Conservation (phyloP, 495 filamentous ascomycete genomes). For the Xylaria acuta region DNA sequence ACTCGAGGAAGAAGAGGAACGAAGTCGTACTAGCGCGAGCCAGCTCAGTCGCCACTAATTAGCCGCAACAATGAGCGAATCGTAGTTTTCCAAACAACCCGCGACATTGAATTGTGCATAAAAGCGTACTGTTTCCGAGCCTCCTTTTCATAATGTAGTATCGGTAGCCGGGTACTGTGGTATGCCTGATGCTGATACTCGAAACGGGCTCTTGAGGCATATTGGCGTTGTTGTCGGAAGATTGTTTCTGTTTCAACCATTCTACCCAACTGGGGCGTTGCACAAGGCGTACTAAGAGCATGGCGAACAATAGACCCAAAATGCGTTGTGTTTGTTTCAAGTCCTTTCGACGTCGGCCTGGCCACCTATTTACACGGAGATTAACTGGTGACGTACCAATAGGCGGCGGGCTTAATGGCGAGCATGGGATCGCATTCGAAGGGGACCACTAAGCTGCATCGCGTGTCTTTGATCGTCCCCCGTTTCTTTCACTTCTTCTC, state of each 20-base stretch:
- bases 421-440: slow-evolving; percentile 29
- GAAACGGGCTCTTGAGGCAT: slow-evolving; percentile 3
- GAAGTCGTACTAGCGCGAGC: slow-evolving; percentile 64
- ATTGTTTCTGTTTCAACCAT: slow-evolving; percentile 25
- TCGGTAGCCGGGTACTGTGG: not conserved
- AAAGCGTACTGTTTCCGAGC: not conserved
- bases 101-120: slow-evolving; percentile 16
- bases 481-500: slow-evolving; percentile 11
- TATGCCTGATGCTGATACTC: not conserved
- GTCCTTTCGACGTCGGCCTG: slow-evolving; percentile 14
- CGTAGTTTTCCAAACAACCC: not conserved
- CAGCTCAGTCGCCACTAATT: slow-evolving; percentile 51
- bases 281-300: slow-evolving; percentile 29
- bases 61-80: not conserved
- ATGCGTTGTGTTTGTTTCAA: slow-evolving; percentile 29
- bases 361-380: slow-evolving; percentile 29
- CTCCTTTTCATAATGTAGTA: not conserved
- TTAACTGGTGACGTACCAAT: slow-evolving; percentile 22
- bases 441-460: not conserved
- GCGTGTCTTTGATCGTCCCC: not conserved
- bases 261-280: slow-evolving; percentile 19
- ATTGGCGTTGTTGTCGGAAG: slow-evolving; percentile 11
- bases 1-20: slow-evolving; percentile 81
- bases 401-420: slow-evolving; percentile 9
- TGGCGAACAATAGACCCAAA: slow-evolving; percentile 28